Evolutionary conservation across 2,329 filamentous ascomycete species (phyloP).

Genomic region (Colletotrichum tanaceti): DNA sequence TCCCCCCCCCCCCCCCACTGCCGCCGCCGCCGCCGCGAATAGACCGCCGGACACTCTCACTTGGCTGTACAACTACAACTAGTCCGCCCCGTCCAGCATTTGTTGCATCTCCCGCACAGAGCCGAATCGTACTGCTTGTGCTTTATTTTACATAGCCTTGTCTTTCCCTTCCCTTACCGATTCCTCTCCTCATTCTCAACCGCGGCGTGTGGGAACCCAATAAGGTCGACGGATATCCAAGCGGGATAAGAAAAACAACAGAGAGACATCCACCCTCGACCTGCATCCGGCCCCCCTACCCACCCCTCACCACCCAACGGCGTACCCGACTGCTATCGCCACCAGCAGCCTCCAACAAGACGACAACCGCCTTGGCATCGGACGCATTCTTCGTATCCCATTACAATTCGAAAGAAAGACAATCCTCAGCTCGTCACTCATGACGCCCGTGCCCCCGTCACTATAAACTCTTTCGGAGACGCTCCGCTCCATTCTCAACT

Average conservation of each 20-base stretch:
- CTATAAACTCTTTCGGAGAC: slow-evolving; percentile 37
- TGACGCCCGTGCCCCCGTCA: slow-evolving; percentile 36
- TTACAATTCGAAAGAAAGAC: slow-evolving; percentile 13
- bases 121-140: slow-evolving; percentile 4
- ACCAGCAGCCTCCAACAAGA: slow-evolving; percentile 30
- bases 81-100: slow-evolving; percentile 12
- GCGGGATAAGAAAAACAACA: not conserved
- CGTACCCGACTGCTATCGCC: slow-evolving; percentile 32
- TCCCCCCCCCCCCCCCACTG: not conserved
- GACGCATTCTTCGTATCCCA: slow-evolving; percentile 30
- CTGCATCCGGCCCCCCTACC: slow-evolving; percentile 14
- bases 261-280: slow-evolving; percentile 18
- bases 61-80: slow-evolving; percentile 6
- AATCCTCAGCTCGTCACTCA: slow-evolving; percentile 28
- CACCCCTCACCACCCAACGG: slow-evolving; percentile 28
- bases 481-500: slow-evolving; percentile 33
- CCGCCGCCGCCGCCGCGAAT: slow-evolving; percentile 12
- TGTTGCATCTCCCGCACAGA: slow-evolving; percentile 10
- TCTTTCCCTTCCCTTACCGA: slow-evolving; percentile 24
- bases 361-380: slow-evolving; percentile 34
- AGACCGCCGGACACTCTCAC: slow-evolving; percentile 24
- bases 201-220: not conserved
- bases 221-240: not conserved
- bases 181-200: not conserved
- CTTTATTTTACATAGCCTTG: slow-evolving; percentile 21